These are phyloP conservation scores for Aquanectria penicillioides DNA, from an alignment of 2,329 filamentous ascomycete genomes.

Conservation along the genomic window DNA sequence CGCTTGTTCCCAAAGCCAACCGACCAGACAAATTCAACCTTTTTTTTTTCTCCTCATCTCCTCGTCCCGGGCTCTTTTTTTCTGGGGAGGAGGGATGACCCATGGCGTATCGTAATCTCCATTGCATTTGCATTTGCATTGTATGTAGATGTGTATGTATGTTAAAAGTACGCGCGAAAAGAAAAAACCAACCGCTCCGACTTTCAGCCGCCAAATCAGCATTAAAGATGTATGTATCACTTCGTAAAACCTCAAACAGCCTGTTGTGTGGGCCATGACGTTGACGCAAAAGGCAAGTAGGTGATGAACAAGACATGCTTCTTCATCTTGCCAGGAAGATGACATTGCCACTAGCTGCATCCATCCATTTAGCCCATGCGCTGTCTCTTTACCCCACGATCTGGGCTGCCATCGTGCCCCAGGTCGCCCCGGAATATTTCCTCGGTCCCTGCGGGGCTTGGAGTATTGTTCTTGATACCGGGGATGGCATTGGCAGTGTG, in stretches of 20 bases:
- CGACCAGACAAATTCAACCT: constrained; percentile 4
- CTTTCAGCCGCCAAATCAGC: neutral
- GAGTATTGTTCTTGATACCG: constrained; percentile 49
- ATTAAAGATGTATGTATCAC: constrained; percentile 18
- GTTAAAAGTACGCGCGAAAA: neutral
- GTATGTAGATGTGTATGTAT: constrained; percentile 13
- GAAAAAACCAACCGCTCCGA: constrained; percentile 5
- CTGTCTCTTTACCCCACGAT: constrained; percentile 50
- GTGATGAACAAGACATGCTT: neutral
- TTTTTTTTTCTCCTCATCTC: constrained; percentile 7
- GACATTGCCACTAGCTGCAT: neutral
- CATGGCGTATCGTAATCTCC: constrained; percentile 12
- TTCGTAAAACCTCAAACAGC: constrained; percentile 1
- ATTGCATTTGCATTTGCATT: constrained; percentile 12
- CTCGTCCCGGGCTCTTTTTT: constrained; percentile 2
- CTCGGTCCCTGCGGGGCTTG: constrained; percentile 61
- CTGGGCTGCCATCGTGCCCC: constrained; percentile 36
- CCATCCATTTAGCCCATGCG: constrained; percentile 48
- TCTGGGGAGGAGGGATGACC: neutral
- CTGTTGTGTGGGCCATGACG: neutral
- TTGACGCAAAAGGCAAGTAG: neutral
- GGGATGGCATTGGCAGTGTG: constrained; percentile 36
- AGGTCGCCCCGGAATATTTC: constrained; percentile 60
- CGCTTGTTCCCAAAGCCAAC: constrained; percentile 7
- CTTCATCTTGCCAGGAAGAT: neutral